Evolutionary conservation across 2,329 filamentous ascomycete species (phyloP), one percentile per base, ranked within the genome.

Genomic region (Penicillium freii): DNA sequence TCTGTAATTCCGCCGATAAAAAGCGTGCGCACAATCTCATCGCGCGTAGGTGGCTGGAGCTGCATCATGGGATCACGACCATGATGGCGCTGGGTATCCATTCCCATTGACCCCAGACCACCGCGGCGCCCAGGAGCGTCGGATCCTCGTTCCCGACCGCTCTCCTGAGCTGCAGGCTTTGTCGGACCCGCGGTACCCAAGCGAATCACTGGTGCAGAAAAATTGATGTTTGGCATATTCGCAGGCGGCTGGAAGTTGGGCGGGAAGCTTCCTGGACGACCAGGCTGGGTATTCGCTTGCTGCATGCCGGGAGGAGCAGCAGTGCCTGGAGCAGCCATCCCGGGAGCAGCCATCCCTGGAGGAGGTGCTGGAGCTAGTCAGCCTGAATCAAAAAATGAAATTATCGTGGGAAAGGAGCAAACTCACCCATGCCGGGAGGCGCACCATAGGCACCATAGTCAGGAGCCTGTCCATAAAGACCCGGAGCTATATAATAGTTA

Each of bases 201-300:
- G 54, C 94, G 90, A 71, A 99, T 97, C 59, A 97, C 92, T 56
- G 93, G 92, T 36, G 94, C 94, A 70, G 90, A 96, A 80, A 97
- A 96, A 80, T 99, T 97, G 81, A 99, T 96, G 74, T 96, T 95
- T 51, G 93, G 92, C 83, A 97, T 90, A 72, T 94, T 96, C 50
- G 90, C 81, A 10, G 93, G 92, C 48, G 91, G 86, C 79, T 95
- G 90, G 77, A 96, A 97, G 75, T 87, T 91, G 58, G 87, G 80
- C 61, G 91, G 91, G 63, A 96, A 87, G 69, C 86, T 87, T 75
- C 84, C 90, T 73, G 90, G 90, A 80, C 90, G 87, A 79, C 87
- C 90, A 78, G 89, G 84, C 80, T 90, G 83, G 72, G 82, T 81
- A 75, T 85, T 90, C 71, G 86, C 81, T 80, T 89, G 88, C 72